A percentile compares a stretch with the other conserved stretches of the same genome.
phyloP scores from a whole-genome alignment of 2,329 filamentous ascomycete genomes.

The Alternaria sp. region DNA sequence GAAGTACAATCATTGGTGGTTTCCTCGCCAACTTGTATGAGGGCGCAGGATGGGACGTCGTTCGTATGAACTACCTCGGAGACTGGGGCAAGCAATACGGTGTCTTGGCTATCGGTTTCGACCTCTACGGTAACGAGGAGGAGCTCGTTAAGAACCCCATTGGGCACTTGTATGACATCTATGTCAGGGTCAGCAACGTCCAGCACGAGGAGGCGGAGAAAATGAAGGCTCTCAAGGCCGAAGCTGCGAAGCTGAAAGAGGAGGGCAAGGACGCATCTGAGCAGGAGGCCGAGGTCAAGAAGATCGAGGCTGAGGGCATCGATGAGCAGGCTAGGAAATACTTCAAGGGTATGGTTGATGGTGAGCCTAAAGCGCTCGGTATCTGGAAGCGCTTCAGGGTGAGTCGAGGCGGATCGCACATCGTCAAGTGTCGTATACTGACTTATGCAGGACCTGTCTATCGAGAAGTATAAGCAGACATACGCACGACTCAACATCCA shows the following conservation, averaged over 20 bases:
- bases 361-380: conserved; percentile 65
- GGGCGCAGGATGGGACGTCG: conserved; percentile 73
- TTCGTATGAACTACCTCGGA: conserved; percentile 77
- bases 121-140: conserved; percentile 77
- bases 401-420: neutral
- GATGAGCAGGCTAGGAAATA: conserved; percentile 78
- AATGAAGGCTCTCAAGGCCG: conserved; percentile 65
- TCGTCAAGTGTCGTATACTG: conserved; percentile 1
- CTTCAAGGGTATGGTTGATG: conserved; percentile 74
- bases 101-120: conserved; percentile 75
- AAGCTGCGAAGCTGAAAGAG: conserved; percentile 47
- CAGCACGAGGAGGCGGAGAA: conserved; percentile 71
- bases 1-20: conserved; percentile 79
- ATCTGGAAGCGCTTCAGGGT: conserved; percentile 69
- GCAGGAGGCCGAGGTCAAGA: conserved; percentile 52
- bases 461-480: conserved; percentile 70
- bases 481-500: conserved; percentile 71
- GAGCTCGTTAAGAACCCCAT: conserved; percentile 76
- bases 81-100: conserved; percentile 82
- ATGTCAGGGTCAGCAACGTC: conserved; percentile 75
- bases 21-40: conserved; percentile 76
- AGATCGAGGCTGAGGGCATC: conserved; percentile 48
- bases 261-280: conserved; percentile 54
- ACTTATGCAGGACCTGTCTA: conserved; percentile 61
- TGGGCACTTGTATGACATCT: conserved; percentile 82